Conservation (phyloP, 208 protist species). For the Trypanosoma congolense region DNA sequence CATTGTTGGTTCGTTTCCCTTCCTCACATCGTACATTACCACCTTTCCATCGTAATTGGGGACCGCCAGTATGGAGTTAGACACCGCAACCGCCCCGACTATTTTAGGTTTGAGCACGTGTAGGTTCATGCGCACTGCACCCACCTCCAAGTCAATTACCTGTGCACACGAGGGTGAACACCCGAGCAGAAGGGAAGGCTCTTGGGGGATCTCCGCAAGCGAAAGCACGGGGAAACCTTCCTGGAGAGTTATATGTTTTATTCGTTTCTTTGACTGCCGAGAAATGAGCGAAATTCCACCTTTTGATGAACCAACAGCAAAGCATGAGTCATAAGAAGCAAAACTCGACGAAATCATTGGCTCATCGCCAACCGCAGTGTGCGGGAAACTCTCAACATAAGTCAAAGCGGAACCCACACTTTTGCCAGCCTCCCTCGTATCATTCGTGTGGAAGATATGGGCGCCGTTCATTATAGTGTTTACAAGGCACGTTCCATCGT, state of each 20-base stretch:
- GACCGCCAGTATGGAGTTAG: constrained; percentile 28
- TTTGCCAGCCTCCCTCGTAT: constrained; percentile 31
- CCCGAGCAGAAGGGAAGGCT: constrained; percentile 25
- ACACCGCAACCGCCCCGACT: constrained; percentile 31
- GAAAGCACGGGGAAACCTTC: constrained; percentile 27
- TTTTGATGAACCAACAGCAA: constrained; percentile 33
- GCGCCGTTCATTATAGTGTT: constrained; percentile 39
- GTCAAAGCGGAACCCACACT: constrained; percentile 22
- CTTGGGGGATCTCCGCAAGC: constrained; percentile 17
- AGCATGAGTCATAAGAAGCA: constrained; percentile 26
- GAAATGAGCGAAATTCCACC: constrained; percentile 35
- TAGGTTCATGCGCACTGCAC: constrained; percentile 14
- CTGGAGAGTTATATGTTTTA: constrained; percentile 26
- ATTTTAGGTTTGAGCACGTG: constrained; percentile 33
- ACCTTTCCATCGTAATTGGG: constrained; percentile 70
- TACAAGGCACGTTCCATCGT: constrained; percentile 33
- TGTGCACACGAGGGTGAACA: constrained; percentile 33
- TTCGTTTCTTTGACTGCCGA: constrained; percentile 27
- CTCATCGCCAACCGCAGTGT: constrained; percentile 26
- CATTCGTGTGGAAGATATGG: constrained; percentile 39
- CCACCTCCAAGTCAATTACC: constrained; percentile 40
- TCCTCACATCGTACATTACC: constrained; percentile 49
- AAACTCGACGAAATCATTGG: constrained; percentile 45
- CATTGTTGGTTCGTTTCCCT: constrained; percentile 15
- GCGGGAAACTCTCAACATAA: constrained; percentile 48